Conservation (phyloP, 441 rosid genomes). For the Oxalis stricta region DNA sequence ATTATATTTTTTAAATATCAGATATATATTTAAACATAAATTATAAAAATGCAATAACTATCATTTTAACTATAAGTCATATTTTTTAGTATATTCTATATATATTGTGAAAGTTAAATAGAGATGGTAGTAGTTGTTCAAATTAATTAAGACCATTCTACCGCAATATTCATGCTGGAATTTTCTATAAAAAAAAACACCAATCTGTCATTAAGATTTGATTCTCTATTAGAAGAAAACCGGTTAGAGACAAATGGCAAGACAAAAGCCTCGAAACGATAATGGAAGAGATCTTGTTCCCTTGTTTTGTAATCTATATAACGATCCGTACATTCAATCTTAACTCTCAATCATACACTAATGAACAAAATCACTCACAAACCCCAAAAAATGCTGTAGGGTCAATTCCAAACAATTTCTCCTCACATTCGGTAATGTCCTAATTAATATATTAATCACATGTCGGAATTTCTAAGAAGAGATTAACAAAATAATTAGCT, state of each 20-base stretch:
- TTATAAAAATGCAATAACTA: too few relatives aligned
- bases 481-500: neutral
- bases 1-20: neutral
- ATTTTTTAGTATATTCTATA: too few relatives aligned
- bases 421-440: slow-evolving; percentile 20
- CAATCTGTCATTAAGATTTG: too few relatives aligned
- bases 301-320: slow-evolving; percentile 20
- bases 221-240: too few relatives aligned
- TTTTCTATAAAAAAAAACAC: too few relatives aligned
- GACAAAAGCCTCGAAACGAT: slow-evolving; percentile 45
- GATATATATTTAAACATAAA: too few relatives aligned
- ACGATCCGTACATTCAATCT: slow-evolving; percentile 22
- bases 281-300: slow-evolving; percentile 41
- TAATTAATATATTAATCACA: slow-evolving; percentile 12
- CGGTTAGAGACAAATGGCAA: slow-evolving; percentile 36
- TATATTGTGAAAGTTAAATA: slow-evolving; percentile 10
- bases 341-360: slow-evolving; percentile 16
- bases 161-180: too few relatives aligned
- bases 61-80: too few relatives aligned
- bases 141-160: too few relatives aligned
- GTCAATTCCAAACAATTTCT: slow-evolving; percentile 21
- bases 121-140: too few relatives aligned
- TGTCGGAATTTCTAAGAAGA: neutral
- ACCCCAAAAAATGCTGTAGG: slow-evolving; percentile 36
- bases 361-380: slow-evolving; percentile 12